phyloP scores from a whole-genome alignment of 2,329 filamentous ascomycete genomes.

The Monosporascus sp. region DNA sequence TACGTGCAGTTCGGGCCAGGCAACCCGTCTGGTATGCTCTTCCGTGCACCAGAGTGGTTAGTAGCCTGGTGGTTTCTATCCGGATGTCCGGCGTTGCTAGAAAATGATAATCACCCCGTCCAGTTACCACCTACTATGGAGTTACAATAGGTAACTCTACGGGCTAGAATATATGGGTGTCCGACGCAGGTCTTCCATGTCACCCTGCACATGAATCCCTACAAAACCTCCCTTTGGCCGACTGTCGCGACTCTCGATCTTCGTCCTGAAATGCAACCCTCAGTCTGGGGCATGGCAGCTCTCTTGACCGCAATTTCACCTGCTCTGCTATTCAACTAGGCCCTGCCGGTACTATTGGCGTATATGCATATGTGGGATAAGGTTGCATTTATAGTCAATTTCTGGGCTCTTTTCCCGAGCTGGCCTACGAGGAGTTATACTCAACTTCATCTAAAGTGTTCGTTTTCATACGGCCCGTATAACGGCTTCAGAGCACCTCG shows the following conservation, averaged over 20 bases:
- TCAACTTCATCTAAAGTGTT: background rate
- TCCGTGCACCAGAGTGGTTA: background rate
- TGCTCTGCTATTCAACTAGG: background rate
- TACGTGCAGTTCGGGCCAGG: too few species aligned
- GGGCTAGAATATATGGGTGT: too few species aligned
- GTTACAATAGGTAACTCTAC: too few species aligned
- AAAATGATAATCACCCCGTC: background rate
- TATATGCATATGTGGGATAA: background rate
- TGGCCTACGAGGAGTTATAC: background rate
- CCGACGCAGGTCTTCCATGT: too few species aligned
- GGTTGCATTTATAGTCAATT: background rate
- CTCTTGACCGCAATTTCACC: background rate
- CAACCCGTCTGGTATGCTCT: background rate
- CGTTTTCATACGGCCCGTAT: background rate
- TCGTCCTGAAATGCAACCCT: background rate
- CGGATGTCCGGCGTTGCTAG: background rate
- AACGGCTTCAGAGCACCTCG: background rate
- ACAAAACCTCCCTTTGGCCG: background rate
- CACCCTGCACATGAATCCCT: background rate
- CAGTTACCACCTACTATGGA: background rate
- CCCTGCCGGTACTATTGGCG: background rate
- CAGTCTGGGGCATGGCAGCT: background rate
- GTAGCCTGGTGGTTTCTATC: background rate
- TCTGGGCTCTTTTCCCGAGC: background rate
- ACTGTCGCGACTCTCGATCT: background rate